phyloP scores from a whole-genome alignment of 2,329 filamentous ascomycete genomes.

The Cadophora gregata region DNA sequence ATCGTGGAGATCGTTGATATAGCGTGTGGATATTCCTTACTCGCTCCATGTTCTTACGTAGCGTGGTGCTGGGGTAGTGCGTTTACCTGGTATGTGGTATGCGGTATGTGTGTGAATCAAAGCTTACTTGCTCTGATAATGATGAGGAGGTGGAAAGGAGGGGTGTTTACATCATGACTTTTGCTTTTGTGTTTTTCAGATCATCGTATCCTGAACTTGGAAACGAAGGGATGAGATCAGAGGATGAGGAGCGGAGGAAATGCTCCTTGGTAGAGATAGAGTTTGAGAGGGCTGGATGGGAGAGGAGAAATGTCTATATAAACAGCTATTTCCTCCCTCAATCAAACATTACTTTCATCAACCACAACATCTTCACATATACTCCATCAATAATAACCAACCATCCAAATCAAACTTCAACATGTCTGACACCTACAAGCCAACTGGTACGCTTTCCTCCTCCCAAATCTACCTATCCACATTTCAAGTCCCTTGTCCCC shows the following conservation, averaged over 20 bases:
- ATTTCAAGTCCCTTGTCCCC: neutral
- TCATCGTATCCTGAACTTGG: neutral
- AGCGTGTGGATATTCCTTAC: neutral
- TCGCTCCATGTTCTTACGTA: no score
- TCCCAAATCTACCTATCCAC: neutral
- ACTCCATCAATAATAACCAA: neutral
- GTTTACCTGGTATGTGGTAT: neutral
- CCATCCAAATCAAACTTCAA: neutral
- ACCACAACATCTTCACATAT: neutral
- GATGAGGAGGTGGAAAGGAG: neutral
- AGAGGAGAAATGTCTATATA: neutral
- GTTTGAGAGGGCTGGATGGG: neutral
- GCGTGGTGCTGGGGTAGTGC: neutral
- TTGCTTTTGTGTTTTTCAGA: neutral
- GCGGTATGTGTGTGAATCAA: neutral
- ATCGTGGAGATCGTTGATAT: neutral
- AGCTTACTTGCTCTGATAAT: neutral
- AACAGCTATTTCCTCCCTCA: neutral
- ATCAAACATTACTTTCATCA: neutral
- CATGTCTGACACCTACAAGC: constrained; percentile 4
- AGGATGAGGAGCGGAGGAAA: neutral
- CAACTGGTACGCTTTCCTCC: neutral
- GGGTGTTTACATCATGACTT: constrained; percentile 3
- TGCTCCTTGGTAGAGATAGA: neutral
- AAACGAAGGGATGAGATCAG: neutral